Conservation (phyloP, 2,329 filamentous ascomycete species). For the Stagonosporopsis vannaccii region DNA sequence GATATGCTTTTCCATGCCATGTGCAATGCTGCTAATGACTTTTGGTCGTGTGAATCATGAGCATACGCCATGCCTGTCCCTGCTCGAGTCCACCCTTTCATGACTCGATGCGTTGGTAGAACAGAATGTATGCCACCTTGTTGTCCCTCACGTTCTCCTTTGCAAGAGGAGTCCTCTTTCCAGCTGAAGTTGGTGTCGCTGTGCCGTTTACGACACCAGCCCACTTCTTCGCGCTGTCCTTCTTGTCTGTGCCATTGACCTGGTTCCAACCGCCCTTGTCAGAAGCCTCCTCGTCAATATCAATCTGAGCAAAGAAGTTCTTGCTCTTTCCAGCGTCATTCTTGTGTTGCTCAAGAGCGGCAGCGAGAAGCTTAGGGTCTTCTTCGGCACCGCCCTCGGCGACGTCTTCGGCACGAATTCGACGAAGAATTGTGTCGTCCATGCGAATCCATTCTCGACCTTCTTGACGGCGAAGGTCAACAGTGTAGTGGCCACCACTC, state of each 20-base stretch:
- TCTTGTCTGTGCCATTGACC: constrained; percentile 70
- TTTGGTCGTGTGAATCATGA: constrained; percentile 18
- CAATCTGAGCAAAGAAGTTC: constrained; percentile 77
- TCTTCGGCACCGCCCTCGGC: constrained; percentile 85
- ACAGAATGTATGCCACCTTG: constrained; percentile 95
- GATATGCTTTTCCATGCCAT: constrained; percentile 16
- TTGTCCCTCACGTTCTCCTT: constrained; percentile 77
- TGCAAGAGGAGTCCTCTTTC: constrained; percentile 60
- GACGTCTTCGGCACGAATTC: constrained; percentile 86
- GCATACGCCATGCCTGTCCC: constrained; percentile 9
- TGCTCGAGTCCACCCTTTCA: constrained; percentile 26
- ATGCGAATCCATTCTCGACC: constrained; percentile 95
- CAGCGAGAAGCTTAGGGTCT: constrained; percentile 72
- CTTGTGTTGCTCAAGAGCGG: constrained; percentile 72
- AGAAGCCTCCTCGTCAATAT: constrained; percentile 66
- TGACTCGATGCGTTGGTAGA: constrained; percentile 78
- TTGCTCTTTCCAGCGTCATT: constrained; percentile 60
- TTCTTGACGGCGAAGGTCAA: constrained; percentile 94
- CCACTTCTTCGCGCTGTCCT: constrained; percentile 70
- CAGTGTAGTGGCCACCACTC: constrained; percentile 94
- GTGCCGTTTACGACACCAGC: constrained; percentile 70
- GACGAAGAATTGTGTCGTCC: constrained; percentile 89
- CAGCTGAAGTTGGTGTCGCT: constrained; percentile 60
- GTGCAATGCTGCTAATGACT: constrained; percentile 20
- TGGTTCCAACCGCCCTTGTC: constrained; percentile 83